Evolutionary conservation across 2,329 filamentous ascomycete species (phyloP).

Genomic region (Drechslerella stenobrocha): DNA sequence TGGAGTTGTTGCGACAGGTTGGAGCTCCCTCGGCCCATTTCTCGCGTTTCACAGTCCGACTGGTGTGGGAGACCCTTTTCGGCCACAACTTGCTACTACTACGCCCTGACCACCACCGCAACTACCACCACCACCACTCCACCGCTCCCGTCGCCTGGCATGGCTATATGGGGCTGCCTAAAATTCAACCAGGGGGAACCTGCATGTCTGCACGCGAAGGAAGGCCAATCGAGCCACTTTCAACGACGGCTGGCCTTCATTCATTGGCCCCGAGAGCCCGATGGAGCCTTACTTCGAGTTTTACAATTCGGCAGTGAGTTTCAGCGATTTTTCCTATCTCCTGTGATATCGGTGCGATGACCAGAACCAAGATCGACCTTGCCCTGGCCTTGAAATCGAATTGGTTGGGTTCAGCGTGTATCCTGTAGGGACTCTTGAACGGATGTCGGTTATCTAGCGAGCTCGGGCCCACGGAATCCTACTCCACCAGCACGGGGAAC

Average conservation of each 20-base stretch:
- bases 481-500: constrained; percentile 3
- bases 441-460: neutral
- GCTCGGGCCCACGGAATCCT: constrained; percentile 4
- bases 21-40: constrained; percentile 6
- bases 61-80: constrained; percentile 13
- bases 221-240: constrained; percentile 4
- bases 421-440: neutral
- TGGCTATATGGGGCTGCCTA: constrained; percentile 11
- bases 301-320: no score
- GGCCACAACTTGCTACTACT: neutral
- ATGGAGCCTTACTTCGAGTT: neutral
- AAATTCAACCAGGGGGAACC: neutral
- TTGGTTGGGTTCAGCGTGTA: no score
- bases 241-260: neutral
- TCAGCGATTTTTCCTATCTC: no score
- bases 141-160: neutral
- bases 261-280: constrained; percentile 1
- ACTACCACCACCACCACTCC: neutral
- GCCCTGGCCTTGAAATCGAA: neutral
- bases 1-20: constrained; percentile 20
- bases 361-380: neutral
- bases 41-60: constrained; percentile 20
- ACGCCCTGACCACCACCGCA: no score
- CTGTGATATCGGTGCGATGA: neutral
- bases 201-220: constrained; percentile 10